Evolutionary conservation across 345 rosid genomes (phyloP).

Genomic region (Brassica nigra): DNA sequence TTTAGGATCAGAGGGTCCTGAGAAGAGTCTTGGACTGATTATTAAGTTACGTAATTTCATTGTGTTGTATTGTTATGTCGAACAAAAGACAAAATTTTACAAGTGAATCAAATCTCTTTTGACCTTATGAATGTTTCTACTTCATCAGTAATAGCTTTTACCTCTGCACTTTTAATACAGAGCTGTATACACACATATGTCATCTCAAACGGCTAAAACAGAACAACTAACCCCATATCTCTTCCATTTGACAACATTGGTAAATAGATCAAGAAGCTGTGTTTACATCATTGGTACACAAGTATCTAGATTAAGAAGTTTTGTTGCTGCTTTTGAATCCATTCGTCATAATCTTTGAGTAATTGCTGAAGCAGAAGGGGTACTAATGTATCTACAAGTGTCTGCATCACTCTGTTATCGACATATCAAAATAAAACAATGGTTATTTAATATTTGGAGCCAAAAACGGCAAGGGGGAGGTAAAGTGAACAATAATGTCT

Average conservation of each 20-base stretch:
- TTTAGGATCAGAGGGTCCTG: constrained; percentile 44
- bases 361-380: constrained; percentile 66
- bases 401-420: constrained; percentile 72
- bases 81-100: constrained; percentile 23
- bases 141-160: not conserved
- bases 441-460: not conserved
- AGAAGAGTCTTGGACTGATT: not conserved
- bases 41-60: not conserved
- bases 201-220: not conserved
- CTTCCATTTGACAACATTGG: not conserved
- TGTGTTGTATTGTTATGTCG: constrained; percentile 28
- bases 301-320: not conserved
- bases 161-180: not conserved
- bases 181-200: not conserved
- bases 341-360: constrained; percentile 57
- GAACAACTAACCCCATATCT: not conserved
- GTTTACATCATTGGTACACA: constrained; percentile 11
- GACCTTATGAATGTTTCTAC: not conserved
- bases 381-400: constrained; percentile 72
- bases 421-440: not conserved
- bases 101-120: constrained; percentile 16
- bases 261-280: not conserved
- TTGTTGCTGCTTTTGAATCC: constrained; percentile 51
- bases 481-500: not conserved
- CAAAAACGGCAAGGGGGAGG: not conserved